Evolutionary conservation across 768 basidiomycete species (phyloP).

Genomic region (Fibroporia radiculosa): DNA sequence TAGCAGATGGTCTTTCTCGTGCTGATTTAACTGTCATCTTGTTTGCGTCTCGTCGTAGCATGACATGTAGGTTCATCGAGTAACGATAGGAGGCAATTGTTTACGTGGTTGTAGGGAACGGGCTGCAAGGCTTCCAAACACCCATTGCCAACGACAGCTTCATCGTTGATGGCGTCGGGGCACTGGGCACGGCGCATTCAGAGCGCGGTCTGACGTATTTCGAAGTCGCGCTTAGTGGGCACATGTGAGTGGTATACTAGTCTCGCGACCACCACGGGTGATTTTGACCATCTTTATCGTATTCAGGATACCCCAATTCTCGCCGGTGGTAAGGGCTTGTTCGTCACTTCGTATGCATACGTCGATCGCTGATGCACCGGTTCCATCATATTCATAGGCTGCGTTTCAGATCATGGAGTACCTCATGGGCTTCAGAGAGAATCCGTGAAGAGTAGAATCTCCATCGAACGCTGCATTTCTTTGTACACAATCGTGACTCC

Average conservation of each 20-base stretch:
- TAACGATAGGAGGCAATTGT: not conserved
- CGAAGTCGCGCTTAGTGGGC: conserved; percentile 63
- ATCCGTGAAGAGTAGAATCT: too few relatives aligned
- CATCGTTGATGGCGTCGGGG: conserved; percentile 62
- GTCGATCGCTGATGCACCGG: not conserved
- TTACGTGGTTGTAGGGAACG: conserved; percentile 38
- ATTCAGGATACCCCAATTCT: conserved; percentile 62
- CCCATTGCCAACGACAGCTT: conserved; percentile 61
- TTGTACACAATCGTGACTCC: too few relatives aligned
- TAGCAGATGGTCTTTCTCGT: not conserved
- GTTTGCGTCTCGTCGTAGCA: conserved; percentile 16
- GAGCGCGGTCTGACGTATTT: conserved; percentile 64
- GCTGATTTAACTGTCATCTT: not conserved
- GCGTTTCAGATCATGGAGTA: conserved; percentile 65
- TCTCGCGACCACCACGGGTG: not conserved
- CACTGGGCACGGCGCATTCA: conserved; percentile 54
- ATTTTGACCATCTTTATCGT: too few relatives aligned
- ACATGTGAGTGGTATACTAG: conserved; percentile 64
- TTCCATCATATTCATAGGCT: too few relatives aligned
- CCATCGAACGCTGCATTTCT: too few relatives aligned
- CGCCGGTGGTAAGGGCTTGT: conserved; percentile 32
- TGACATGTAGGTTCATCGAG: conserved; percentile 29
- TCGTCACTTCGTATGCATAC: not conserved
- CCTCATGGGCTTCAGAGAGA: conserved; percentile 51
- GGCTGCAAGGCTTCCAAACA: conserved; percentile 65